Conservation (phyloP, 345 rosid species). For the Clarkia xantiana region DNA sequence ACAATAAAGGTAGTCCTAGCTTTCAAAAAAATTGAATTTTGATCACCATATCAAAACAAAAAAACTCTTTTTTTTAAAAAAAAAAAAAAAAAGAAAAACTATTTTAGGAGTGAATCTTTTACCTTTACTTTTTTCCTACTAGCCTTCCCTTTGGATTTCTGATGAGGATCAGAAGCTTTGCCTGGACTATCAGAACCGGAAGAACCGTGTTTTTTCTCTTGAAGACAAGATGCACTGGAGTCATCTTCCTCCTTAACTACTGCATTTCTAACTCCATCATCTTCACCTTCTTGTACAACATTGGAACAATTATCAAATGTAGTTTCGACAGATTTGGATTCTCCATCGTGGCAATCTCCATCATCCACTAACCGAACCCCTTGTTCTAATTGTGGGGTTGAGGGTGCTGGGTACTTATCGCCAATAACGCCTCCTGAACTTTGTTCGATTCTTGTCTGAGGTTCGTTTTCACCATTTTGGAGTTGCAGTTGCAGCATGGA, state of each 20-base stretch:
- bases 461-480: slow-evolving; percentile 20
- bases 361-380: slow-evolving; percentile 45
- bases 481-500: slow-evolving; percentile 37
- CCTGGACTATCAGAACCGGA: slow-evolving; percentile 11
- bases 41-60: not conserved
- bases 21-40: not conserved
- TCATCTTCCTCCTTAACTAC: slow-evolving; percentile 37
- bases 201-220: slow-evolving; percentile 18
- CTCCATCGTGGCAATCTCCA: slow-evolving; percentile 57
- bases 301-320: slow-evolving; percentile 30
- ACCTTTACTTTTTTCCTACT: slow-evolving; percentile 62
- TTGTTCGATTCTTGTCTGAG: not conserved
- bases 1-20: not conserved
- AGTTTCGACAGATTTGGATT: slow-evolving; percentile 83
- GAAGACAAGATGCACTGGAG: slow-evolving; percentile 14
- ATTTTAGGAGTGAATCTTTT: not conserved
- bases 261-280: slow-evolving; percentile 11
- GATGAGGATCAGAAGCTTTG: slow-evolving; percentile 23
- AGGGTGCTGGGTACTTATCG: slow-evolving; percentile 65
- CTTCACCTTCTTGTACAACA: slow-evolving; percentile 15
- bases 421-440: slow-evolving; percentile 18
- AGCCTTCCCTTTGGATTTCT: slow-evolving; percentile 23
- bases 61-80: too few relatives aligned
- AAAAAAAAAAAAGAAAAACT: too few relatives aligned
- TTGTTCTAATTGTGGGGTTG: slow-evolving; percentile 65